These are phyloP conservation scores for Orychophragmus violaceus DNA, from an alignment of 345 rosid species.

Conservation along the genomic window DNA sequence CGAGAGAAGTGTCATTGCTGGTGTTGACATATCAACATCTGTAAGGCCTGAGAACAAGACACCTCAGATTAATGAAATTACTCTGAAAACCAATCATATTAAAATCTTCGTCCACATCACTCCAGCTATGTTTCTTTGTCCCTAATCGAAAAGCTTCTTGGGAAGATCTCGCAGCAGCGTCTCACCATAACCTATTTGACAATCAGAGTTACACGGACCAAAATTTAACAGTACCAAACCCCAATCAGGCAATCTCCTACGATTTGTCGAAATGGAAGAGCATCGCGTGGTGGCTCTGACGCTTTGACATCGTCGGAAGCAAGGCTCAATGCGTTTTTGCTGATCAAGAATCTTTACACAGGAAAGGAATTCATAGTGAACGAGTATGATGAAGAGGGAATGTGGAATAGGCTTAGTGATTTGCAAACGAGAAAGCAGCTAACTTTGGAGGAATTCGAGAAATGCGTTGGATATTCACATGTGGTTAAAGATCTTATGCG, in stretches of 20 bases:
- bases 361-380: slow-evolving; percentile 85
- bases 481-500: slow-evolving; percentile 91
- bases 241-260: slow-evolving; percentile 32
- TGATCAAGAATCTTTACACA: slow-evolving; percentile 84
- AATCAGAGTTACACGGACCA: slow-evolving; percentile 36
- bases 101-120: too few relatives aligned
- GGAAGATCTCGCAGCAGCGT: slow-evolving; percentile 59
- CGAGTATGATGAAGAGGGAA: slow-evolving; percentile 68
- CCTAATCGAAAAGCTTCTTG: slow-evolving; percentile 57
- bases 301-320: slow-evolving; percentile 34
- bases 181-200: slow-evolving; percentile 55
- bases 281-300: too few relatives aligned
- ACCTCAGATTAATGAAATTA: too few relatives aligned
- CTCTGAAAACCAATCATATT: too few relatives aligned
- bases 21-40: too few relatives aligned
- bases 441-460: slow-evolving; percentile 91
- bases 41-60: too few relatives aligned
- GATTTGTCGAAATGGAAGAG: slow-evolving; percentile 26
- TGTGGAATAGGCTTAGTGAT: slow-evolving; percentile 94
- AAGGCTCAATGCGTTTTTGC: slow-evolving; percentile 54
- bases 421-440: slow-evolving; percentile 93
- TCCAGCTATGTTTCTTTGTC: too few relatives aligned
- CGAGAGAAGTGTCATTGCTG: too few relatives aligned
- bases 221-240: slow-evolving; percentile 38
- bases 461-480: slow-evolving; percentile 69